Base-by-base conservation (phyloP, 805 yeast genomes). In the Trichomonascus vanleenenianus region DNA sequence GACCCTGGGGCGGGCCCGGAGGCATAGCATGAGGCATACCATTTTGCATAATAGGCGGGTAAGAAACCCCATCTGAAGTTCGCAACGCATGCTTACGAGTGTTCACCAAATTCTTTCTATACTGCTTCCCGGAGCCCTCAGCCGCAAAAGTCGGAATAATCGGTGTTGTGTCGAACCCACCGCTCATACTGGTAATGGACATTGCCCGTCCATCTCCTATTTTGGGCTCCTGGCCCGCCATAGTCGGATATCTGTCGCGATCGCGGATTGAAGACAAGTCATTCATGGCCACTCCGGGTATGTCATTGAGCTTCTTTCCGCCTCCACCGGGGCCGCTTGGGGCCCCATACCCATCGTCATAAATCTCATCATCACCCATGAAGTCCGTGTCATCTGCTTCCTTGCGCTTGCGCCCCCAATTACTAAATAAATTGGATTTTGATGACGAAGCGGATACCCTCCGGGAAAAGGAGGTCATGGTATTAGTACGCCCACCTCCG, bases 131-230 rank as follows among this genome's bases (percentile, higher is more conserved):
- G 18, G 44, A 11, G 10, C 31, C 40, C 25, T 39, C 39, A 3
- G 45, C 46, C 11, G 46, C 44, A 16, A 64, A 43, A 44, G 56
- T 59, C 27, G 68, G 68, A 39, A 64, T 62, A 33, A 63, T 50
- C 16, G 68, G 68, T 22, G 67, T 57, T 6, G 68, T 56, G 48
- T 64, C 67, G 46, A 52, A 57, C 32, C 62, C 56, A 16, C 47
- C 31, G 20, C 51, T 43, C 62, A 58, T 59, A 20, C 58, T 45
- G n/a, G 58, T 54, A 43, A 61, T 54, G 7, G 62, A 54, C 62
- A 59, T 56, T 15, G 66, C 51, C 7, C 64, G 49, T 18, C 52
- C 54, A 19, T 35, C 32, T 15, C 33, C 31, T 5, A 20, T 20
- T 3, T 46, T 45, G 25, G 47, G 37, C 30, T 38, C 43, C 42